Conservation (phyloP, 768 basidiomycete genomes). For the Lactarius evosmus region DNA sequence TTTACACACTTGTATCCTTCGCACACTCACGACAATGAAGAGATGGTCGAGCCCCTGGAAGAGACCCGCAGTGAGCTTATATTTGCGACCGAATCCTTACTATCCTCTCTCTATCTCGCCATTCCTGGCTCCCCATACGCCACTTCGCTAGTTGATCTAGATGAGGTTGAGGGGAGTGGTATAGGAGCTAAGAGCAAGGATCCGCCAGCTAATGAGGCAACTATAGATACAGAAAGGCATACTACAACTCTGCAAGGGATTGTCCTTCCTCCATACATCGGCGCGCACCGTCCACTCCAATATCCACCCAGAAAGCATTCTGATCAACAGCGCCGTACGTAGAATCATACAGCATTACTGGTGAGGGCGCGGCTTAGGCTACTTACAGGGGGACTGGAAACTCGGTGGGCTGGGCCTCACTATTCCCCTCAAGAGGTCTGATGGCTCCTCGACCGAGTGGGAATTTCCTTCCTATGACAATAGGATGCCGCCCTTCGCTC, state of each 20-base stretch:
- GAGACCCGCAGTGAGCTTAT: conserved; percentile 86
- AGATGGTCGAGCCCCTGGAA: conserved; percentile 96
- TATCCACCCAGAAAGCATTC: conserved; percentile 77
- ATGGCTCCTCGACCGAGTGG: conserved; percentile 78
- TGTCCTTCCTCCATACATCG: conserved; percentile 87
- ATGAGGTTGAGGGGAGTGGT: conserved; percentile 83
- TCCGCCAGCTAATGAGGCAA: conserved; percentile 22
- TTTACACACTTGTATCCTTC: conserved; percentile 7
- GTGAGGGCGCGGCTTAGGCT: conserved; percentile 2
- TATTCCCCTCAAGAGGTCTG: conserved; percentile 64
- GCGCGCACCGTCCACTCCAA: conserved; percentile 93
- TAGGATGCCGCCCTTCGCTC: conserved; percentile 72
- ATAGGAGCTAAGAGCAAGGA: conserved; percentile 5
- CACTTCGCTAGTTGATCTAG: conserved; percentile 70
- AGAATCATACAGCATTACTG: conserved; percentile 12
- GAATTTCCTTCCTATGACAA: conserved; percentile 88
- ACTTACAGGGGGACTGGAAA: conserved; percentile 92
- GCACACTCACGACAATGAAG: conserved; percentile 41
- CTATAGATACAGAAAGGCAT: conserved; percentile 92
- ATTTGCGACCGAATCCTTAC: conserved; percentile 90
- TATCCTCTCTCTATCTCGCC: conserved; percentile 76
- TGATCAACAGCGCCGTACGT: conserved; percentile 85
- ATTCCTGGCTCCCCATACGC: conserved; percentile 61
- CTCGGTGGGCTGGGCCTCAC: conserved; percentile 86
- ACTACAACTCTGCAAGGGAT: conserved; percentile 86